These are phyloP conservation scores for Trichoderma asperellum DNA, from an alignment of 2,329 filamentous ascomycete genomes.

Conservation along the genomic window DNA sequence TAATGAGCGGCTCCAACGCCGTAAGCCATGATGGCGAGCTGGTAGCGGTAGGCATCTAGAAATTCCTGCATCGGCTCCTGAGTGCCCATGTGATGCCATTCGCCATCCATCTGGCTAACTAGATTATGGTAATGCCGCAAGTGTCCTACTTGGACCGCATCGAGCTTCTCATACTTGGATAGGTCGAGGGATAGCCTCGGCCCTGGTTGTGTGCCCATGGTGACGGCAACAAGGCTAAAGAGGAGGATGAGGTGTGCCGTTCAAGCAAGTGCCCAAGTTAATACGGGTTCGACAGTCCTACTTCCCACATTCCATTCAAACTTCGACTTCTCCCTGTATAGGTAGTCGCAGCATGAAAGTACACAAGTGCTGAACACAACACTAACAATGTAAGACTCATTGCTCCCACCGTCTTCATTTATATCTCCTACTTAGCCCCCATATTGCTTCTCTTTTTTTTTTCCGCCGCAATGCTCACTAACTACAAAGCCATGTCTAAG, in stretches of 20 bases:
- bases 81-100: slow-evolving; percentile 41
- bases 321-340: background rate
- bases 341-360: background rate
- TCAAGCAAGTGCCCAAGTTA: background rate
- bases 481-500: too few relatives aligned
- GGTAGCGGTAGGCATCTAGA: slow-evolving; percentile 44
- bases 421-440: background rate
- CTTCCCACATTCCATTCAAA: background rate
- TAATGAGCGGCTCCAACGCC: slow-evolving; percentile 44
- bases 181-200: slow-evolving; percentile 16
- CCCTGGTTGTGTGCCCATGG: background rate
- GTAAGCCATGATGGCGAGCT: slow-evolving; percentile 48
- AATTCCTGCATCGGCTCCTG: slow-evolving; percentile 46
- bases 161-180: slow-evolving; percentile 30
- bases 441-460: background rate
- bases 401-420: background rate
- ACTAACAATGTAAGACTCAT: background rate
- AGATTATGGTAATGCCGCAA: slow-evolving; percentile 45
- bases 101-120: slow-evolving; percentile 35
- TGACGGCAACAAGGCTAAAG: background rate
- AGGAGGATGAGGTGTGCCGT: background rate
- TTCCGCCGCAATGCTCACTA: too few relatives aligned
- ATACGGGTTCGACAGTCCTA: background rate
- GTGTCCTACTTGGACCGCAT: slow-evolving; percentile 40
- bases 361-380: background rate